Conservation (phyloP, 169 alveolate species). For the Neospora caninum region DNA sequence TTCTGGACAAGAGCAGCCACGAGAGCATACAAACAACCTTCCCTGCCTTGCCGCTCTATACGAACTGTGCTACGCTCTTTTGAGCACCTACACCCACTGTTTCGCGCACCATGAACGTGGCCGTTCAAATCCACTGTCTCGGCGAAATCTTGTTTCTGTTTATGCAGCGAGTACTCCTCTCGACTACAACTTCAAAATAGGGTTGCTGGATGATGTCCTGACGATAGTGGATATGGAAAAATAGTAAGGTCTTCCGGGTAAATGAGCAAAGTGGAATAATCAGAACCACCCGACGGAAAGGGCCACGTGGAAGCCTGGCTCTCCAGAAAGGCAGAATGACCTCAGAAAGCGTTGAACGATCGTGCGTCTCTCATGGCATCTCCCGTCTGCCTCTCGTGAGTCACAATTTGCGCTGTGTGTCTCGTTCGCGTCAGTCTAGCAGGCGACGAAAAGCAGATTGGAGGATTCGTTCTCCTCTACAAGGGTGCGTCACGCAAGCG, state of each 20-base stretch:
- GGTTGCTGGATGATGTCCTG: conserved; percentile 90
- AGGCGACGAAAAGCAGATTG: conserved; percentile 45
- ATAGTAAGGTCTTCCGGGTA: conserved; percentile 43
- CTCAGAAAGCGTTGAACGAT: no score
- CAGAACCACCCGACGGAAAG: not conserved
- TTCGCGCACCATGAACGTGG: no score
- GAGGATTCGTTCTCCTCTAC: conserved; percentile 63
- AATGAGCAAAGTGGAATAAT: not conserved
- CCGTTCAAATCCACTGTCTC: no score
- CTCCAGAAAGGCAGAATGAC: no score
- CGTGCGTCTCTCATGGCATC: no score
- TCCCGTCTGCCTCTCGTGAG: no score
- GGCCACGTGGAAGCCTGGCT: not conserved
- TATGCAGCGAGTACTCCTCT: conserved; percentile 83
- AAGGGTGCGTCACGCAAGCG: conserved; percentile 13
- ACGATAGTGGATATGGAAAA: conserved; percentile 91
- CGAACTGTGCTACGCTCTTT: no score
- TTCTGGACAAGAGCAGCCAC: no score
- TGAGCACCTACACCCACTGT: no score
- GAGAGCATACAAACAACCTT: no score
- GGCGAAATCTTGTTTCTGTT: not conserved
- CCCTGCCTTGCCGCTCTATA: no score
- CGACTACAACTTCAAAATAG: conserved; percentile 89
- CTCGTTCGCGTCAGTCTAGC: conserved; percentile 30
- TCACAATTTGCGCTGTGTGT: not conserved